Conservation (phyloP, 2,329 filamentous ascomycete genomes). For the Xylariales sp. region DNA sequence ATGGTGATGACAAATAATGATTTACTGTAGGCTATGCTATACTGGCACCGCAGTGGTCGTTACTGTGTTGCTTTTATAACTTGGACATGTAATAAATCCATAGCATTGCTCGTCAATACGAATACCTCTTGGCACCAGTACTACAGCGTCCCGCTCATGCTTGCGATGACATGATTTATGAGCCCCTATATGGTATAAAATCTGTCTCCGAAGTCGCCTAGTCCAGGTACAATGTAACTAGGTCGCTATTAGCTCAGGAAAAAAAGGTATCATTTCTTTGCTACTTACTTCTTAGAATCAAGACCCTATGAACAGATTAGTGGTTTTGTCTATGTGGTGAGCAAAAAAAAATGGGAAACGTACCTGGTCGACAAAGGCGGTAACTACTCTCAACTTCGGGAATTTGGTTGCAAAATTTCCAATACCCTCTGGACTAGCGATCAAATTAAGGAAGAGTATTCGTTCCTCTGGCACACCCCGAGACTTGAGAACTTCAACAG, state of each 20-base stretch:
- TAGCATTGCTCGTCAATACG: slow-evolving; percentile 6
- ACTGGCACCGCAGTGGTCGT: background rate
- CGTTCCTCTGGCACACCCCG: slow-evolving; percentile 94
- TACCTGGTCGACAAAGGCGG: slow-evolving; percentile 90
- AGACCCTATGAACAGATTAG: slow-evolving; percentile 70
- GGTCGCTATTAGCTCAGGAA: slow-evolving; percentile 52
- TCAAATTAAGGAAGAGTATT: slow-evolving; percentile 95
- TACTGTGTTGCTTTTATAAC: slow-evolving; percentile 5
- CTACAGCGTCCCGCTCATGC: slow-evolving; percentile 14
- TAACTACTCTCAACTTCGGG: slow-evolving; percentile 89
- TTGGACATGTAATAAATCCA: background rate
- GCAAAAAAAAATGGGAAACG: slow-evolving; percentile 15
- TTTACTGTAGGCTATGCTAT: slow-evolving; percentile 8
- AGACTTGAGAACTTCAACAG: slow-evolving; percentile 89
- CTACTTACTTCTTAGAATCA: slow-evolving; percentile 91
- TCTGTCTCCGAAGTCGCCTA: slow-evolving; percentile 95
- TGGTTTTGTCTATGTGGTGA: background rate
- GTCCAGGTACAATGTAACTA: slow-evolving; percentile 93
- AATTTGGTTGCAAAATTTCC: slow-evolving; percentile 89
- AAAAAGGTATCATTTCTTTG: background rate
- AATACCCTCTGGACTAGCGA: slow-evolving; percentile 95
- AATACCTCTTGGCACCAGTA: background rate
- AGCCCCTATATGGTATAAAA: slow-evolving; percentile 84
- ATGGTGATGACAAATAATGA: background rate
- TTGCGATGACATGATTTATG: slow-evolving; percentile 6